Base-by-base conservation (phyloP, 2,329 filamentous ascomycete genomes). In the Sclerotinia trifoliorum region DNA sequence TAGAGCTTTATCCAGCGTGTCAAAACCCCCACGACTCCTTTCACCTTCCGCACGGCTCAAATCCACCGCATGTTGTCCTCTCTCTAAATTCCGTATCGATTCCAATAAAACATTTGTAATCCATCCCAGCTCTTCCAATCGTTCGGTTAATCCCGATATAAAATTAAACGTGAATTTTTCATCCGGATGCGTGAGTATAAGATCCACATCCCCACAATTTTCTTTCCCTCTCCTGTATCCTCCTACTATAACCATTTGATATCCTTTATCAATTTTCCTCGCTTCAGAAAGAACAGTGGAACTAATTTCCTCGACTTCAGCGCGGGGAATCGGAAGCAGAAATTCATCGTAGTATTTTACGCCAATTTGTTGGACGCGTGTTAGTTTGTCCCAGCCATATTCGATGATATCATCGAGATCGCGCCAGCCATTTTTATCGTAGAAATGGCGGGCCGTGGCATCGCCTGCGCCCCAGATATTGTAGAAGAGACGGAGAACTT, bases 321-420 rank as follows among this genome's bases (percentile, higher is more conserved):
- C 68, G 1, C 93, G 86, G 0, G 92, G 85, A 5, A 98, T 92
- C 19, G 85, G 87, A 21, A 84, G 79, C 57, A 86, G 81, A 67
- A 99, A 91, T 71, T 98, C 94, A 46, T 96, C 90, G 77, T 96
- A 97, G 79, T 89, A 97, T 77, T 98, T 98, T 56, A 97, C 82
- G 0, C 95, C 94, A 67, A 98, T 96, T 77, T 98, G 93, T 78
- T 97, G 94, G 1, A 92, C 90, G 17, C 93, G 87, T 0, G 84
- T 90, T 1, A 98, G 82, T 0, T 79, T 83, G 26, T 82, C 77
- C 94, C 94, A 98, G 15, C 91, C 93, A 74, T 88, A 85, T 75
- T 96, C 91, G 52, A 97, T 83, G 3, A 98, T 81, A 74, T 98
- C 94, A 74, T 97, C 93, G 0, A 97, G 81, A 69, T 95, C 90